Base-by-base conservation (phyloP, 2,329 filamentous ascomycete genomes). In the Aspergillus alliaceus region DNA sequence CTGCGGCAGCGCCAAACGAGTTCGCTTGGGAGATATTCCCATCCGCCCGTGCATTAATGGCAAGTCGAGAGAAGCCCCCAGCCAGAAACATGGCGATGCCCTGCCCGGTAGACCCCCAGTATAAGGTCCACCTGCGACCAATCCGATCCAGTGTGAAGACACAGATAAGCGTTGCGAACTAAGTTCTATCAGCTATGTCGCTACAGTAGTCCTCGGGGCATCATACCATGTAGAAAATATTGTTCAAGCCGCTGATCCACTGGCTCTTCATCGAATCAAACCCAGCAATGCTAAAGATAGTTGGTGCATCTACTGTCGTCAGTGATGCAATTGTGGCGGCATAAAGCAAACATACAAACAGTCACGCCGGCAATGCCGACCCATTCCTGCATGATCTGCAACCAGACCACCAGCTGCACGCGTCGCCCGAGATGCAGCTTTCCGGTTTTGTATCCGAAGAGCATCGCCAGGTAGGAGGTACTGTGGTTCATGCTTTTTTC, bases 361-460 rank as follows among this genome's bases (percentile, higher is more conserved):
- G 86, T 89, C 2, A 90, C 85, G 40, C 86, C 87, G 0, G 87
- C 86, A 59, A 90, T 90, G 0, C 87, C 86, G 51, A 86, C 82
- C 85, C 86, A 89, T 64, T 88, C 84, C 65, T 89, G 86, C 67
- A 90, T 82, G 44, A 90, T 87, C 72, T 90, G 86, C 8, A 90
- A 77, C 86, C 87, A 90, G 34, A 90, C 80, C 3, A 88, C 86
- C 1, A 90, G 79, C 64, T 90, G 86, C 0, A 90, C 86, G 6
- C 88, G 83, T 1, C 88, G 80, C 0, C 83, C 88, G 0, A 84
- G 87, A 61, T 90, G 87, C 8, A 90, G 71, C 51, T 88, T 84
- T 1, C 80, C 87, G 0, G 85, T 87, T 2, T 85, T 85, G 54
- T 84, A 81, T 2, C 86, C 86, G 52, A 88, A 86, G 1, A 90